These are phyloP conservation scores for Malania oleifera DNA, from an alignment of 164 flowering plant genomes.

Conservation along the genomic window DNA sequence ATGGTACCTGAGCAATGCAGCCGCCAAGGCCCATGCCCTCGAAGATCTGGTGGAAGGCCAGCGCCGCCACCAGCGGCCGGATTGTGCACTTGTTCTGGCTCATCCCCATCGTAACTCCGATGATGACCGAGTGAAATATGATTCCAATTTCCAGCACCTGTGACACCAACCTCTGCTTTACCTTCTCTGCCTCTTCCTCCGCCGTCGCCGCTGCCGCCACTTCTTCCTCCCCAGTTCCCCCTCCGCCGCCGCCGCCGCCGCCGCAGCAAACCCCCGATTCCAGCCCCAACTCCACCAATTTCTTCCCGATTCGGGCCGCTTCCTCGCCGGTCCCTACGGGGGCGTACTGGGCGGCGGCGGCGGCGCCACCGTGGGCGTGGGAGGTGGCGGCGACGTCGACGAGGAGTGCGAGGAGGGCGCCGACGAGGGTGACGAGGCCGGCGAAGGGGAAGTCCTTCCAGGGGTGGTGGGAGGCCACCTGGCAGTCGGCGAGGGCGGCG, in stretches of 20 bases:
- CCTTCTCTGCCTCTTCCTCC: slow-evolving; percentile 33
- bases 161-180: slow-evolving; percentile 69
- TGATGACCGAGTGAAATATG: slow-evolving; percentile 71
- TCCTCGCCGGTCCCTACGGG: slow-evolving; percentile 29
- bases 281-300: neutral
- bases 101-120: slow-evolving; percentile 80
- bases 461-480: slow-evolving; percentile 51
- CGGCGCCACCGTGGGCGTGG: slow-evolving; percentile 27
- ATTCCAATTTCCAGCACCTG: slow-evolving; percentile 77
- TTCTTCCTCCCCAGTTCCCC: no score
- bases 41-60: slow-evolving; percentile 72
- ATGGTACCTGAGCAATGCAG: slow-evolving; percentile 89
- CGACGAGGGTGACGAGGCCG: slow-evolving; percentile 51
- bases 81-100: slow-evolving; percentile 73
- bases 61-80: slow-evolving; percentile 62
- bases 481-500: slow-evolving; percentile 55
- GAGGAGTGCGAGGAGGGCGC: slow-evolving; percentile 45
- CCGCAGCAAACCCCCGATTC: slow-evolving; percentile 1
- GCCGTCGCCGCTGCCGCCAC: neutral
- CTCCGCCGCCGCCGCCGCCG: slow-evolving; percentile 3
- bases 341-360: slow-evolving; percentile 18
- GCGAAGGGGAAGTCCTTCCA: slow-evolving; percentile 79
- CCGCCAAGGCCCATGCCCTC: slow-evolving; percentile 92
- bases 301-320: slow-evolving; percentile 11
- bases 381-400: slow-evolving; percentile 62